Evolutionary conservation across 2,329 filamentous ascomycete species (phyloP), one percentile per base, ranked within the genome.

Genomic region (Fusarium sp.): DNA sequence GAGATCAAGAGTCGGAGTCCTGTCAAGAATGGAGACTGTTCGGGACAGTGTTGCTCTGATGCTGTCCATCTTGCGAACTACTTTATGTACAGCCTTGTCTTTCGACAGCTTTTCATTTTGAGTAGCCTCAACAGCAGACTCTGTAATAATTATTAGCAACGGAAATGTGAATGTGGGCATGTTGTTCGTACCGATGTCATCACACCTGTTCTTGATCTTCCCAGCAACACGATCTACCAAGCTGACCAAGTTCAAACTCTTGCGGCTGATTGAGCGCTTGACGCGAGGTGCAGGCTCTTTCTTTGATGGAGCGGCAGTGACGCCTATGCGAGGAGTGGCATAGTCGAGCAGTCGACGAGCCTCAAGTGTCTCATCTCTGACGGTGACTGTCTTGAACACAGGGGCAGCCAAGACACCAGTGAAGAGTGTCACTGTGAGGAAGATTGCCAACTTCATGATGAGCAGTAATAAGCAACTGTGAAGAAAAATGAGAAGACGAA

Each of bases 371-470:
- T 44, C 5, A 4, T 27, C 31, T 33, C 33, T 3, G n/a, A 35
- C 10, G 27, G 50, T 14, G 41, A 13, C 17, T 5, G 31, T 47
- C 5, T 47, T 38, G 7, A 10, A 13, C 5, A 52, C 10, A 2
- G 67, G 70, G 1, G 38, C 25, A 0, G 70, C 49, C 8, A 72
- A 5, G 22, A 25, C 31, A 4, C 22, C 22, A 8, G 45, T 50
- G 14, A 69, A 27, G 33, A 73, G 15, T 4, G 46, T 41, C 3
- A n/a, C 36, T 5, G 39, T 44, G 22, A 62, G 14, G 45, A 72
- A 11, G 35, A 62, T 12, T 6, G 49, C 33, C 17, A 60, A 63
- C 66, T 72, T 72, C 70, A 72, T 72, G 3, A 33, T 49, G 36
- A 35, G 13, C 10, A 47, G 36, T 38, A n/a, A 5, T 33, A 29